Base-by-base conservation (phyloP, 768 basidiomycete genomes). In the Mycena galericulata region DNA sequence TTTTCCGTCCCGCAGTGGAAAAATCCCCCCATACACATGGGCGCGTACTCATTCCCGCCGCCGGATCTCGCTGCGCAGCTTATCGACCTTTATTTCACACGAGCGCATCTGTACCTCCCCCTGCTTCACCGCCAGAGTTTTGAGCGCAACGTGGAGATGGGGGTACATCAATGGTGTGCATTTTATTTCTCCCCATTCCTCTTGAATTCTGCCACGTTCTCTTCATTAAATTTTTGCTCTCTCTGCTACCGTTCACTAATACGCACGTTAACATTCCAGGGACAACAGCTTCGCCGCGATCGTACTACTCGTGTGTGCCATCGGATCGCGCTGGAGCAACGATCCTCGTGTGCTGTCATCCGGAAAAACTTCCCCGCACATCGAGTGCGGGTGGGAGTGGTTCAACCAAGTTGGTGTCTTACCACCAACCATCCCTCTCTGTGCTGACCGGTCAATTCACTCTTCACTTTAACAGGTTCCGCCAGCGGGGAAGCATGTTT, bases 121-220 rank as follows among this genome's bases (percentile, higher is more conserved):
- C 81, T 96, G 4, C 81, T 97, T 7, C 94, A 96, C 70, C 85
- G 89, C 6, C 89, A 88, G 0, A 86, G 87, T 4, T 94, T 96
- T 71, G 84, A 90, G 40, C 79, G 80, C 29, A 80, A 82, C 22
- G 71, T 91, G 34, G 74, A 72, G 1, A 82, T 86, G 6, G 85
- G 85, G 0, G 70, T 88, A 3, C 88, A 93, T 72, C 75, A 82
- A n/a, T 77, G 71, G 0, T 67, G 24, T 12, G 61, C n/a, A 51
- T 14, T n/a, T 50, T 8, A 26, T 43, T 45, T 56, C 38, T 20
- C 49, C 54, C 14, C 14, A 14, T 36, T 36, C 8, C 14, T 36
- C 34, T 36, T 36, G 8, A 7, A 36, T 36, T 7, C 8, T 36
- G 34, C 34, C n/a, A n/a, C n/a, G n/a, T n/a, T n/a, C n/a, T n/a